Base-by-base conservation (phyloP, 2,329 filamentous ascomycete species). In the Clathrospora elynae region DNA sequence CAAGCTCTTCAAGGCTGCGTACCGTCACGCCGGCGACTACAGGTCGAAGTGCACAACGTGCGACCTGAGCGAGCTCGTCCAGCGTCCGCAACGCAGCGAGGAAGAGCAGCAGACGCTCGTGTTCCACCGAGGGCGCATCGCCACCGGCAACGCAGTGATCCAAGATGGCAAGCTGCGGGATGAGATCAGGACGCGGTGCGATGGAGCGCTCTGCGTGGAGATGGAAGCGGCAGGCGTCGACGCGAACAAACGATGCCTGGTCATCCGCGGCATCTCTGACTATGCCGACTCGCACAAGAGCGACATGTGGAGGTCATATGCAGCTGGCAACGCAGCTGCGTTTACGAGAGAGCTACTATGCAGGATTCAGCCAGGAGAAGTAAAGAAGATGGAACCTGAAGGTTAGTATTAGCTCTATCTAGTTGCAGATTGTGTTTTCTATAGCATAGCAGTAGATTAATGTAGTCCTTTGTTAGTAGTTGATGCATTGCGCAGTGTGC, bases 301-400 rank as follows among this genome's bases (percentile, higher is more conserved):
- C 39, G 39, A 51, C 17, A 6, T 47, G 18, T 51, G 47, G 47
- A 18, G 18, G 16, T 37, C 32, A 2, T 34, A 51, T 14, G 47
- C 47, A 12, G 43, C 47, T 3, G 47, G 39, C 7, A 51, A 43
- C 4, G 43, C 43, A 14, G 47, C 43, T n/a, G 47, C 38, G 4
- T 51, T 51, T 18, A 20, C 47, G 2, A 42, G 47, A 26, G 42
- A 43, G 30, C 16, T 51, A 25, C 34, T 46, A 5, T 35, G 36
- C 26, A 35, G 36, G 24, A 20, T 46, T 14, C 71, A 70, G 25
- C 33, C 39, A 19, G 20, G 29, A 4, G 6, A 17, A 16, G 38
- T 31, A 5, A 14, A 31, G 28, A 24, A 39, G 7, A 39, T 39
- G 18, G 17, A 39, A 32, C 10, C 23, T n/a, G 24, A 29, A 37